Conservation (phyloP, 768 basidiomycete species). For the Leccinellum albellum region DNA sequence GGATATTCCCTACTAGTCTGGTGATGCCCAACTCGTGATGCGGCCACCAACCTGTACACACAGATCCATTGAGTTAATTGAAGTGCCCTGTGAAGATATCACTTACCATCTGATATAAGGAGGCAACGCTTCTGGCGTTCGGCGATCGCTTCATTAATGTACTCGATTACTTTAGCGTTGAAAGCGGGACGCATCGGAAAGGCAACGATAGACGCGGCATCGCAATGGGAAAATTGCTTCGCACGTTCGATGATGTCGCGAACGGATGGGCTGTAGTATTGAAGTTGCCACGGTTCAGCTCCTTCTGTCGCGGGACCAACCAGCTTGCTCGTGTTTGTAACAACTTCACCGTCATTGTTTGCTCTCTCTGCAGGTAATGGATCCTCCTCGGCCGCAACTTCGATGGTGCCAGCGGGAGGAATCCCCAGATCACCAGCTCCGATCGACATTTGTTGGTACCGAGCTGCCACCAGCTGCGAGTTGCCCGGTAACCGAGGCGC, state of each 20-base stretch:
- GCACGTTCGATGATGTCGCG: background rate
- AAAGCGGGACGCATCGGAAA: background rate
- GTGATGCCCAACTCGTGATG: background rate
- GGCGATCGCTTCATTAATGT: background rate
- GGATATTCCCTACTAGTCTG: slow-evolving; percentile 6
- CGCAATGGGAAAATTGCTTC: slow-evolving; percentile 1
- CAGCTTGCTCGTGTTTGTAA: background rate
- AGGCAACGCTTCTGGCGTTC: background rate
- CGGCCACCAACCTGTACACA: slow-evolving; percentile 1
- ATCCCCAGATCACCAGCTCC: background rate
- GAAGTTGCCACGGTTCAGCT: slow-evolving; percentile 2
- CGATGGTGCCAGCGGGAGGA: too few relatives aligned
- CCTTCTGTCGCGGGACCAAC: background rate
- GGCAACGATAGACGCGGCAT: background rate
- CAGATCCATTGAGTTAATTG: background rate
- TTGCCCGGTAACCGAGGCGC: slow-evolving; percentile 1
- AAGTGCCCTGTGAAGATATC: too few relatives aligned
- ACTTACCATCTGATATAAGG: background rate
- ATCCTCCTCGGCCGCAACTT: background rate
- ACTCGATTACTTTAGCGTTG: background rate
- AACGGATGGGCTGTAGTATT: background rate
- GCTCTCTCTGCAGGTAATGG: background rate
- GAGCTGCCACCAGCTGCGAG: background rate
- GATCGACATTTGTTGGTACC: background rate
- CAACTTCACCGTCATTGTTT: too few relatives aligned